These are phyloP conservation scores for Coemansia aciculifera DNA, from an alignment of 192 early-diverging fungal species.

Conservation along the genomic window DNA sequence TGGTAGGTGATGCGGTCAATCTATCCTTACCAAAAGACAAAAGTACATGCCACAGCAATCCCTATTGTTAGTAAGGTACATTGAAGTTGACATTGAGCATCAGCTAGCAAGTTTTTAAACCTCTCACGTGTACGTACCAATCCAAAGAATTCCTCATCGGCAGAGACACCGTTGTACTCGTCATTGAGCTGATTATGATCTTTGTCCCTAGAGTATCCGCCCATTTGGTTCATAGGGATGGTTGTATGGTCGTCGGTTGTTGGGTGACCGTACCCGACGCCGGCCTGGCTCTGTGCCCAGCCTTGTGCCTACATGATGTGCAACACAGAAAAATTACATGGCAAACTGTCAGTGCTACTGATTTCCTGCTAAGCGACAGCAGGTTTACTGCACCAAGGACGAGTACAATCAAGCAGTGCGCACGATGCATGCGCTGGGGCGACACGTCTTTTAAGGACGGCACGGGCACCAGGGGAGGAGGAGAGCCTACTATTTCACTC, in stretches of 20 bases:
- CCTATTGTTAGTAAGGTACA: neutral
- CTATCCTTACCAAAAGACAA: neutral
- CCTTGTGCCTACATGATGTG: slow-evolving; percentile 11
- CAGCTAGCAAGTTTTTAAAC: neutral
- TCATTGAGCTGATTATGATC: neutral
- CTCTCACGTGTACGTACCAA: slow-evolving; percentile 1
- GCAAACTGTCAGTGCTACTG: neutral
- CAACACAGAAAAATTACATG: neutral
- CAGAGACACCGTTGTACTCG: neutral
- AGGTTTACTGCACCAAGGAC: neutral
- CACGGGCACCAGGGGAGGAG: neutral
- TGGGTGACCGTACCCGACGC: neutral
- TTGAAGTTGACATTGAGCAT: neutral
- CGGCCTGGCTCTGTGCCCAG: slow-evolving; percentile 9
- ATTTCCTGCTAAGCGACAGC: neutral
- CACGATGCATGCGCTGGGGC: slow-evolving; percentile 1
- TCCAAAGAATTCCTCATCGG: slow-evolving; percentile 14
- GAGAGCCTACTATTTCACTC: neutral
- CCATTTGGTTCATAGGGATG: slow-evolving; percentile 7
- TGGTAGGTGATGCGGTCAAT: slow-evolving; percentile 16
- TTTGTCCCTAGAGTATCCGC: neutral
- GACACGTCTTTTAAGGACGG: neutral
- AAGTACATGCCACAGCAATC: neutral
- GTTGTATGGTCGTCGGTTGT: neutral
- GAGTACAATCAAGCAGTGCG: neutral